Evolutionary conservation across 1,284 basidiomycete genomes (phyloP), one percentile per base, ranked within the genome.

Genomic region (Ganoderma lingzhi): DNA sequence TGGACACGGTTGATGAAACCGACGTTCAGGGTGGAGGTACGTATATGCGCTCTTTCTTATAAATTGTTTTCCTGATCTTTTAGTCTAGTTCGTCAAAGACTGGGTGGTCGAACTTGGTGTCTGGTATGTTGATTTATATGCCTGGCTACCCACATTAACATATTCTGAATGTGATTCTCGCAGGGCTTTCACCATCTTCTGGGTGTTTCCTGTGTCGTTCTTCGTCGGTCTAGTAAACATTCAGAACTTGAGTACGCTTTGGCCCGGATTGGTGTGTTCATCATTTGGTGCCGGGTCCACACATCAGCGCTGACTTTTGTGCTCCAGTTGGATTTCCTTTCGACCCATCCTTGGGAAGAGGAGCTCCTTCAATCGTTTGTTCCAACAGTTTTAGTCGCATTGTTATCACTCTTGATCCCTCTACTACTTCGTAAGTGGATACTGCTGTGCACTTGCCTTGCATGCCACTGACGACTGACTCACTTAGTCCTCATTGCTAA

Each of bases 101-200:
- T 95, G 93, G 92, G 90, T 93, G 1, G 90, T 95, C 39, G 87
- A 90, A 73, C 73, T 93, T 4, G 92, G 92, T 19, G 90, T 93
- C 64, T 93, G 91, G 90, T 91, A 74, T 74, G 83, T 72, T 41
- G 19, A 42, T n/a, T 44, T 23, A 44, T 58, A 10, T 10, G 23
- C 12, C 48, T n/a, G 19, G n/a, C 19, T 41, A 3, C 55, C 23
- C 65, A 59, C 64, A 66, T 8, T 68, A 9, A 14, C 51, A 30
- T 5, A 15, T 39, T 41, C 23, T 44, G 53, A 28, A 32, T 6
- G 41, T 65, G 65, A 66, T 78, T 23, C 77, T 6, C 44, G 1
- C 60, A 96, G 94, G 94, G 89, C 82, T 0, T 95, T 96, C 79
- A 97, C 94, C 0, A 82, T 96, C 65, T 90, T 94, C 74, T 98